Evolutionary conservation across 2,329 filamentous ascomycete genomes (phyloP), one percentile per base, ranked within the genome.

Genomic region (Exophiala bonariae): DNA sequence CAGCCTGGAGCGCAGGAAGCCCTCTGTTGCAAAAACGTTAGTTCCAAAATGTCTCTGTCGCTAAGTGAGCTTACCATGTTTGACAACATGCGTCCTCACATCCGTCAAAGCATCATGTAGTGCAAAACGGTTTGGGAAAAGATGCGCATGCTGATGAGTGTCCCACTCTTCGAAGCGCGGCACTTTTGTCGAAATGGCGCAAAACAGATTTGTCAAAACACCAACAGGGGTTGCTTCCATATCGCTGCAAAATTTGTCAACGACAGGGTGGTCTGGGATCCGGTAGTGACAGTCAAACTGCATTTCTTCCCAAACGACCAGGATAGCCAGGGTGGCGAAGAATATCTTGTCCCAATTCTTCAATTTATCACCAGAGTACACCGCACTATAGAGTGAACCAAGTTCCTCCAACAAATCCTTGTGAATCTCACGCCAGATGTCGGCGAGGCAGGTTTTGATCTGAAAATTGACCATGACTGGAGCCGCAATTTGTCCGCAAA

Each of bases 381-480:
- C 92, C 55, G 90, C 95, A n/a, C 89, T 95, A 79, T 96, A 97
- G 11, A 97, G 79, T 5, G 82, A 74, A 1, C 92, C 96, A 1
- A 97, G 80, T 74, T 97, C 92, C 73, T 95, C 91, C 2, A 97
- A 78, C 30, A 96, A 90, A 61, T 96, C 92, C 75, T 95, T 95
- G 69, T 96, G 91, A 49, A 97, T 78, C 69, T 96, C 91, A 57
- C 92, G 90, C 92, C 92, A 97, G 89, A 96, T 95, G 63, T 95
- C 90, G 58, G 91, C 92, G 72, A 97, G 85, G 44, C 91, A 91
- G 63, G 88, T 93, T 80, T 97, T 97, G 77, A 97, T 90, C 75
- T 96, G 89, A 81, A 96, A 96, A 77, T 96, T 97, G 81, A 97
- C 95, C 91, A 97, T 95, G 65, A 96, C 91, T 10, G 92, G 92